A percentile compares a stretch with the other conserved stretches of the same genome.
These are phyloP conservation scores for Pythium pyrilobum DNA, from an alignment of 352 stramenopile genomes.

Conservation along the genomic window DNA sequence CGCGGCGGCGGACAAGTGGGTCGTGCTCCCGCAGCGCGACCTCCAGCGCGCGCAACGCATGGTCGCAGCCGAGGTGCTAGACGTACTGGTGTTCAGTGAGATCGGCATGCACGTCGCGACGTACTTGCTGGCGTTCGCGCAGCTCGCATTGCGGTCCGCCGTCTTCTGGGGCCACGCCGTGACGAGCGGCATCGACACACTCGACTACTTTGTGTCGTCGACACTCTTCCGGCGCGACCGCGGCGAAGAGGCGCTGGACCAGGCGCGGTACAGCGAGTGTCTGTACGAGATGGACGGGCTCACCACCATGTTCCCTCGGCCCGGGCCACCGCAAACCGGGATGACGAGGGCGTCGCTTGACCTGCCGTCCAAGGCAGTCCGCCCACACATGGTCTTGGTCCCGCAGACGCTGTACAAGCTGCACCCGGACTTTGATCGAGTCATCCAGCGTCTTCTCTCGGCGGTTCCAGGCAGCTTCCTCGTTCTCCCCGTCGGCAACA, in stretches of 20 bases:
- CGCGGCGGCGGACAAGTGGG: background rate
- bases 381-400: conserved; percentile 38
- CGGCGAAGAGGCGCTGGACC: background rate
- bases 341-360: conserved; percentile 9
- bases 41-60: conserved; percentile 21
- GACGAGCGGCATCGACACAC: conserved; percentile 39
- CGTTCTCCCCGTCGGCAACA: conserved; percentile 27
- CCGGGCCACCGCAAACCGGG: background rate
- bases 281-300: conserved; percentile 53
- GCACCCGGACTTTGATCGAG: conserved; percentile 48
- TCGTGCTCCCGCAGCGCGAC: conserved; percentile 14
- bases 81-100: conserved; percentile 65
- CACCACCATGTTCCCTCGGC: conserved; percentile 37
- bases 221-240: conserved; percentile 25
- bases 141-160: conserved; percentile 34
- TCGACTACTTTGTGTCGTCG: conserved; percentile 67
- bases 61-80: conserved; percentile 34
- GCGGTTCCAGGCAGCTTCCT: conserved; percentile 25
- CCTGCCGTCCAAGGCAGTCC: conserved; percentile 2
- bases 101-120: conserved; percentile 44
- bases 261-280: conserved; percentile 37
- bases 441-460: conserved; percentile 36
- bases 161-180: conserved; percentile 62
- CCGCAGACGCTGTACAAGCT: conserved; percentile 74
- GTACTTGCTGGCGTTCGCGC: conserved; percentile 57